Evolutionary conservation across 108 stramenopile species (phyloP).

Genomic region (Skeletonema grethae): DNA sequence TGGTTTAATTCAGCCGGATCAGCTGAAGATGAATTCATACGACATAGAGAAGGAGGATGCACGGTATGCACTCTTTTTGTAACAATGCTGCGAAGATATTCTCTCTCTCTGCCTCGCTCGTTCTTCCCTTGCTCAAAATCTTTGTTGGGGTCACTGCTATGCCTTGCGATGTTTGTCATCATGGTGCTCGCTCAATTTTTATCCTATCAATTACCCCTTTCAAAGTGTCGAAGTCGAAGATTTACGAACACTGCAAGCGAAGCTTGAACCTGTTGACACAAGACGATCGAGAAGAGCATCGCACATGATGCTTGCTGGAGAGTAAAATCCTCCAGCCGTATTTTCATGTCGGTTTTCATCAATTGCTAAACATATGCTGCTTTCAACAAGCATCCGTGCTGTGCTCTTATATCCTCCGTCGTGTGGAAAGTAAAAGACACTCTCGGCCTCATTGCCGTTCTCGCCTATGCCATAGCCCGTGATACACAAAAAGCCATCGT

Average conservation of each 20-base stretch:
- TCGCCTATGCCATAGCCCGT: slow-evolving; percentile 55
- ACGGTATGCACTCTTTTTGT: too few species aligned
- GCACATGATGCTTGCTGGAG: slow-evolving; percentile 71
- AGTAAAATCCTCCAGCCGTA: slow-evolving; percentile 68
- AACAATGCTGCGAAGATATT: too few species aligned
- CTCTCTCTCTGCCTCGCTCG: too few species aligned
- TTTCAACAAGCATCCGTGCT: slow-evolving; percentile 80
- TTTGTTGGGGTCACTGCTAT: too few species aligned
- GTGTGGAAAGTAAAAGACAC: slow-evolving; percentile 58
- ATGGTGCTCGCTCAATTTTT: too few species aligned
- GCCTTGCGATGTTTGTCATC: too few species aligned
- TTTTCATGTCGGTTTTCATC: slow-evolving; percentile 25
- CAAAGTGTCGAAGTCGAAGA: not conserved
- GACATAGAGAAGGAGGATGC: too few species aligned
- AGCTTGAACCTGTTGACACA: slow-evolving; percentile 56
- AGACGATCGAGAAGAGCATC: slow-evolving; percentile 71
- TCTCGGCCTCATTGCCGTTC: slow-evolving; percentile 57
- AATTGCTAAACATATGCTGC: slow-evolving; percentile 69
- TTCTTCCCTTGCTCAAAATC: too few species aligned
- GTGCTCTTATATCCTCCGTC: slow-evolving; percentile 79
- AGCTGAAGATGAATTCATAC: too few species aligned
- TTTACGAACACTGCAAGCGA: slow-evolving; percentile 32
- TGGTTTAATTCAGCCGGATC: too few species aligned
- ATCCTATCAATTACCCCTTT: too few species aligned
- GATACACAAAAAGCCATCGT: slow-evolving; percentile 57